Conservation (phyloP, 2,329 filamentous ascomycete genomes). For the Coniella vitis region DNA sequence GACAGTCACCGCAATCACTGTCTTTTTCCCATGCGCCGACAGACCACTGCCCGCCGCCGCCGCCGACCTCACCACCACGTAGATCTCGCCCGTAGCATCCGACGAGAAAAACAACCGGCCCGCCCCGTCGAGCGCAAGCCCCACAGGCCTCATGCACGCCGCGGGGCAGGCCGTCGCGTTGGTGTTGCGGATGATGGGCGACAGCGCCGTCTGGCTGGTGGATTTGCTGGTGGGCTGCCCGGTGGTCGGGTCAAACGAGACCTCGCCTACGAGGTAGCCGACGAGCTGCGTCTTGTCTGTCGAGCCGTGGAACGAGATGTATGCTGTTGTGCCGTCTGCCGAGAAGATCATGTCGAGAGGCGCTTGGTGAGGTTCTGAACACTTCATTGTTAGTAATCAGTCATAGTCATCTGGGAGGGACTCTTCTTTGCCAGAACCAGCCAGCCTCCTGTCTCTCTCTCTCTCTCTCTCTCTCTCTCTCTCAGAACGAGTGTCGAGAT, state of each 20-base stretch:
- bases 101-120: conserved; percentile 54
- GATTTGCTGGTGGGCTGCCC: conserved; percentile 33
- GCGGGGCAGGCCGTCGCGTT: conserved; percentile 47
- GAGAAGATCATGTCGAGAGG: conserved; percentile 66
- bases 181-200: conserved; percentile 48
- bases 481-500: too few species aligned
- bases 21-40: not conserved
- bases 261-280: conserved; percentile 37
- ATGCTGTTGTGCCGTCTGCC: conserved; percentile 49
- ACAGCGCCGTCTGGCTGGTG: conserved; percentile 39
- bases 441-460: too few species aligned
- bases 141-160: conserved; percentile 55
- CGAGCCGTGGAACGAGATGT: conserved; percentile 58
- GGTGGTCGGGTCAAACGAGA: conserved; percentile 30
- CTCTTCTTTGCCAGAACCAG: too few species aligned
- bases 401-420: too few species aligned
- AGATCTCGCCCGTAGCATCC: conserved; percentile 59
- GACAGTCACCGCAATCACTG: not conserved
- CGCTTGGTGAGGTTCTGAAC: conserved; percentile 53
- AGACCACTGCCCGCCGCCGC: not conserved
- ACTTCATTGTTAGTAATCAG: too few species aligned
- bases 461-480: too few species aligned
- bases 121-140: conserved; percentile 39
- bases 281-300: conserved; percentile 35
- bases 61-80: conserved; percentile 33